These are phyloP conservation scores for Scedosporium minutisporum DNA, from an alignment of 2,329 filamentous ascomycete species.

Conservation along the genomic window DNA sequence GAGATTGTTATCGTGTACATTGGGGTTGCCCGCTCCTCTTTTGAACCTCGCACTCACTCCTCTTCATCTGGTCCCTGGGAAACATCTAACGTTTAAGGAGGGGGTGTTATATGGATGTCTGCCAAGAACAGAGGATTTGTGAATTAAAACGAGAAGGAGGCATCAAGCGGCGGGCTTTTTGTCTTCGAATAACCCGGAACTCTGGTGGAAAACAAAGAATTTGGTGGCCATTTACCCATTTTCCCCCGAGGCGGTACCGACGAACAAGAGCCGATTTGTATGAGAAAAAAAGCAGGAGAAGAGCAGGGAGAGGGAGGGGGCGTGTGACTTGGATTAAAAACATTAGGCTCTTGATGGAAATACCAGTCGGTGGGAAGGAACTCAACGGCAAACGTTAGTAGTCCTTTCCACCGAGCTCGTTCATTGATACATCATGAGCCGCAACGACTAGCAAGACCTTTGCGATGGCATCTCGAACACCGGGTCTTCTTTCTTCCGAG, in stretches of 20 bases:
- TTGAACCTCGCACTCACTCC: not conserved
- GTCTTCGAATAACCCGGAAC: conserved; percentile 1
- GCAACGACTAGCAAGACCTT: not conserved
- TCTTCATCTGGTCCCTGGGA: not conserved
- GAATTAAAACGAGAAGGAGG: not conserved
- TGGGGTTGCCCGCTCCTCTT: not conserved
- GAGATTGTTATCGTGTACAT: too few relatives aligned
- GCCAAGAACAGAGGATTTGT: not conserved
- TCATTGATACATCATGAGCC: not conserved
- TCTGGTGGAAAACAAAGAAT: not conserved
- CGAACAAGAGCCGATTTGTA: not conserved
- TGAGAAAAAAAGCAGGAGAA: not conserved
- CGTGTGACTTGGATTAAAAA: not conserved
- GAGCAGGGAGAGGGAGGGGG: not conserved
- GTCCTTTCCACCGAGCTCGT: not conserved
- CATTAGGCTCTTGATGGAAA: not conserved
- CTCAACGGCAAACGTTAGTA: not conserved
- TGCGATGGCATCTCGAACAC: not conserved
- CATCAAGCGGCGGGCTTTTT: not conserved
- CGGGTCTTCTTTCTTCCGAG: not conserved
- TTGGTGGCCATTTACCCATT: not conserved
- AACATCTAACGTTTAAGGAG: not conserved
- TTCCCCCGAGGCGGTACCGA: not conserved
- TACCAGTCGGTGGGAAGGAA: not conserved
- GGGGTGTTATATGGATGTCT: not conserved